Evolutionary conservation across 495 filamentous ascomycete genomes (phyloP).

Genomic region (Trichoderma parareesei): DNA sequence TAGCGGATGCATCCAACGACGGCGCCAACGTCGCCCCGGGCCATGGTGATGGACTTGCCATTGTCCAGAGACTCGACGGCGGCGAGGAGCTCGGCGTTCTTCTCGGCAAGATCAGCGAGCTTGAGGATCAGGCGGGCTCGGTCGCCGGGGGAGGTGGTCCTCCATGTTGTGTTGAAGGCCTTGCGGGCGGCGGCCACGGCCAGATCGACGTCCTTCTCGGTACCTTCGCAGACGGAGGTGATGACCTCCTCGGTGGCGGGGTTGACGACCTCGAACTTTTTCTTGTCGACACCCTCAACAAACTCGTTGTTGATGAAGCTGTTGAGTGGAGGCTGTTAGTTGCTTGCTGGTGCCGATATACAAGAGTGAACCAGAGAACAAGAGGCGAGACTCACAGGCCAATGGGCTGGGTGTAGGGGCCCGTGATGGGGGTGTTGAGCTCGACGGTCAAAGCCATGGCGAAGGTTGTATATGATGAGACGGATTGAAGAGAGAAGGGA

Average conservation of each 20-base stretch:
- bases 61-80: slow-evolving; percentile 27
- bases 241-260: slow-evolving; percentile 30
- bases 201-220: slow-evolving; percentile 52
- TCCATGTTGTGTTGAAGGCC: slow-evolving; percentile 25
- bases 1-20: slow-evolving; percentile 51
- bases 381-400: slow-evolving; percentile 61
- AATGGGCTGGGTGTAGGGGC: slow-evolving; percentile 76
- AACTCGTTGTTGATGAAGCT: slow-evolving; percentile 99
- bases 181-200: slow-evolving; percentile 12
- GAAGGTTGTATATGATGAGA: neutral
- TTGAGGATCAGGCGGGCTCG: slow-evolving; percentile 27
- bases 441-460: slow-evolving; percentile 23
- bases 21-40: slow-evolving; percentile 60
- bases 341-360: neutral
- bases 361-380: neutral
- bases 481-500: neutral
- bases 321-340: neutral
- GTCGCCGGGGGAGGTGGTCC: slow-evolving; percentile 27
- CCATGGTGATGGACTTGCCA: slow-evolving; percentile 23
- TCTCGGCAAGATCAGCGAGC: slow-evolving; percentile 33
- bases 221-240: slow-evolving; percentile 60
- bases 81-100: slow-evolving; percentile 23
- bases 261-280: slow-evolving; percentile 24
- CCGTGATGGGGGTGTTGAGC: slow-evolving; percentile 59
- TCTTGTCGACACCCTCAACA: slow-evolving; percentile 58